Evolutionary conservation across 2,329 filamentous ascomycete genomes (phyloP).

Genomic region (Zasmidium angulare): DNA sequence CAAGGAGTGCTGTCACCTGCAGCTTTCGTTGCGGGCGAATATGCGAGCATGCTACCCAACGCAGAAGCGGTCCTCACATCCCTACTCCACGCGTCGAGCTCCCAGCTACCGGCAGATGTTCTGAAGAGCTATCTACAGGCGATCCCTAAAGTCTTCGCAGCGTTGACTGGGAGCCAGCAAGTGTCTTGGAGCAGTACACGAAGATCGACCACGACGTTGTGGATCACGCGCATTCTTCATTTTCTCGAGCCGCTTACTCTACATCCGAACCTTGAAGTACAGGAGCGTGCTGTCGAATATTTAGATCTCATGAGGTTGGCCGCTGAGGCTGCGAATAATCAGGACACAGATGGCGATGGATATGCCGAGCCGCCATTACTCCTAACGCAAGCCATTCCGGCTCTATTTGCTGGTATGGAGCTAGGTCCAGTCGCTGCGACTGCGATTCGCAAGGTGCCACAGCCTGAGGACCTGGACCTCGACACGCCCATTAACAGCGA

Average conservation of each 20-base stretch:
- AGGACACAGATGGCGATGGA: slow-evolving; percentile 64
- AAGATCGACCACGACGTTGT: slow-evolving; percentile 71
- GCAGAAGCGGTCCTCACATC: slow-evolving; percentile 72
- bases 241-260: slow-evolving; percentile 75
- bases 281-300: slow-evolving; percentile 91
- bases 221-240: slow-evolving; percentile 79
- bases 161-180: slow-evolving; percentile 65
- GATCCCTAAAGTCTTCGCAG: slow-evolving; percentile 78
- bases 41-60: slow-evolving; percentile 67
- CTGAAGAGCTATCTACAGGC: slow-evolving; percentile 82
- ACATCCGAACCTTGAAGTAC: slow-evolving; percentile 88
- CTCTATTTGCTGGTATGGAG: slow-evolving; percentile 81
- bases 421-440: slow-evolving; percentile 84
- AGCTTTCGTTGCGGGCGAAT: slow-evolving; percentile 88
- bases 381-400: slow-evolving; percentile 85
- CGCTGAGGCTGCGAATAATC: slow-evolving; percentile 72
- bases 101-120: slow-evolving; percentile 60
- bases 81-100: slow-evolving; percentile 67
- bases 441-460: slow-evolving; percentile 82
- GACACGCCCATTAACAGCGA: slow-evolving; percentile 79
- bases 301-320: slow-evolving; percentile 85
- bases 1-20: slow-evolving; percentile 70
- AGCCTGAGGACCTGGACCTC: slow-evolving; percentile 73
- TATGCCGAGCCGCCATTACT: slow-evolving; percentile 78
- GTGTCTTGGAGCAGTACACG: slow-evolving; percentile 70